Evolutionary conservation across 1,284 basidiomycete genomes (phyloP), one percentile per base, ranked within the genome.

Genomic region (Cutaneotrichosporon spelunceum): DNA sequence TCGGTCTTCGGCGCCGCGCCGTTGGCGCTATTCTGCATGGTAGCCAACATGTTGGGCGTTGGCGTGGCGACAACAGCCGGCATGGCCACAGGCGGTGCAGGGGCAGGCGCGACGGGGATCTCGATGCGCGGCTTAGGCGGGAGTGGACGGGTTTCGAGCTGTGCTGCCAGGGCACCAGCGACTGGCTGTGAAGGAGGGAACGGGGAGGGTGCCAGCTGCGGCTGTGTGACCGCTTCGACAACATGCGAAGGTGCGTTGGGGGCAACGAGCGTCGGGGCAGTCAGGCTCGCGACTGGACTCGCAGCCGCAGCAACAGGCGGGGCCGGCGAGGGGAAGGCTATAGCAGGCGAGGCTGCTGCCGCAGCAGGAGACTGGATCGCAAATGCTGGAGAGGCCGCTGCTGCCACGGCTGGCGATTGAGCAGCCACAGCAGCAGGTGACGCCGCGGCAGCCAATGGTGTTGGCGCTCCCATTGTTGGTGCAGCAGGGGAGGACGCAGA

Each of bases 401-500:
- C 26, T 23, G 54, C 44, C n/a, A 27, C 14, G 14, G 56, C 56
- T 24, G 45, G 56, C 5, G 56, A 30, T 33, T 42, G 42, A 21
- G 42, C 42, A 27, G 56, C 45, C 29, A 52, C 24, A 45, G 59
- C 24, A 63, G 34, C 49, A 64, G 65, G 47, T 16, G 54, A 55
- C 39, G 48, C 21, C 24, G 58, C 36, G 34, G n/a, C 29, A 21
- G 47, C 34, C 27, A 26, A 48, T 26, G 47, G 47, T 14, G 47
- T 49, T 27, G 47, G 24, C 24, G 56, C 26, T 53, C 54, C 49
- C 16, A 55, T 26, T 30, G 52, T 47, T 26, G 34, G 24, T 23
- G 36, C 23, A 52, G 61, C 30, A 47, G 47, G 36, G 10, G 53
- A 56, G 2, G 44, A 55, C 13, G 55, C 53, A 4, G 53, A 53